A percentile compares a stretch with the other conserved stretches of the same genome.
Conservation (phyloP, 139 green algal species). For the Asterochloris erici region DNA sequence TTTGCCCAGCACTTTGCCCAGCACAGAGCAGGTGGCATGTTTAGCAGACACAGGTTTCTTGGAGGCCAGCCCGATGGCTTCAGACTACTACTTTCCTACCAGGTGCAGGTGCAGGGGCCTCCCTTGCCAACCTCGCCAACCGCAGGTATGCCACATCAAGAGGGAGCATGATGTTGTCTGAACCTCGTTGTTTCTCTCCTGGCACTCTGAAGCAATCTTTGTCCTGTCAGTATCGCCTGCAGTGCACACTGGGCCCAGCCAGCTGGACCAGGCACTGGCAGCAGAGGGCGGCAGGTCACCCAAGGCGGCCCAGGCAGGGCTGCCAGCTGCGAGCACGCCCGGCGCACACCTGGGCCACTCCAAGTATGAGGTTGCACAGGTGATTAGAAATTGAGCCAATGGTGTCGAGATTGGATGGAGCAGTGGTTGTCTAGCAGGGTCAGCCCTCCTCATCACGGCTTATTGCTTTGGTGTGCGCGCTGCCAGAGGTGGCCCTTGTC, state of each 20-base stretch:
- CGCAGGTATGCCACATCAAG: background rate
- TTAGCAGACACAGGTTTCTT: slow-evolving; percentile 23
- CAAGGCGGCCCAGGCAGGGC: background rate
- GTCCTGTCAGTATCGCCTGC: background rate
- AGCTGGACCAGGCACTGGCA: background rate
- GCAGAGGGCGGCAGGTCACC: background rate
- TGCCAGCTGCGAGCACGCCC: background rate
- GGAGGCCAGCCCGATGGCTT: slow-evolving; percentile 28
- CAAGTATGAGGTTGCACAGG: background rate
- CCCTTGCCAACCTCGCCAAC: background rate
- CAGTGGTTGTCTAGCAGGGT: too few relatives aligned
- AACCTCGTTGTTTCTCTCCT: too few relatives aligned
- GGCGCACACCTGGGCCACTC: background rate
- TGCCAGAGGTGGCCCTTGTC: too few relatives aligned
- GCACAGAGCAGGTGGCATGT: slow-evolving; percentile 11
- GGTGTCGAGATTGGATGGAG: too few relatives aligned
- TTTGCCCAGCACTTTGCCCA: too few relatives aligned
- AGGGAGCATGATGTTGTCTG: background rate
- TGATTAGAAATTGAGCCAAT: background rate
- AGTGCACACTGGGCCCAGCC: background rate
- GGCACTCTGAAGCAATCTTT: background rate
- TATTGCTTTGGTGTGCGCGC: too few relatives aligned
- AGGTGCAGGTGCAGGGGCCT: slow-evolving; percentile 17
- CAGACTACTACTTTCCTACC: slow-evolving; percentile 12
- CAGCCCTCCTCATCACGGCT: too few relatives aligned